Conservation (phyloP, 1,284 basidiomycete genomes). For the Ceratobasidium sp. region DNA sequence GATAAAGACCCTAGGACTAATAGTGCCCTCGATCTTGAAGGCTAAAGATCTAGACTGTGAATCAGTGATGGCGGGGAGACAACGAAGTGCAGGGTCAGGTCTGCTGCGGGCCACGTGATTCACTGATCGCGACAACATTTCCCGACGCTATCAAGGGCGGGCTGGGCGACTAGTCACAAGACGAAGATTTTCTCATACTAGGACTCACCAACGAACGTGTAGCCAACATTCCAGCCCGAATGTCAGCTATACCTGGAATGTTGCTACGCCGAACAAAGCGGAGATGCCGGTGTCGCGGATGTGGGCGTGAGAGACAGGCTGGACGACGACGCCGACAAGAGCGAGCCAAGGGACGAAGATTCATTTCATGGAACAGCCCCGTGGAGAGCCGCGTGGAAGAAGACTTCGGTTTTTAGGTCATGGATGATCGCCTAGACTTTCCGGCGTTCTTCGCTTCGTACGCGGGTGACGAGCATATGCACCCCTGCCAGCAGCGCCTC, state of each 20-base stretch:
- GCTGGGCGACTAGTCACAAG: background rate
- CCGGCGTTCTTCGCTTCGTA: slow-evolving; percentile 41
- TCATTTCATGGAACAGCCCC: slow-evolving; percentile 8
- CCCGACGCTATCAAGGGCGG: background rate
- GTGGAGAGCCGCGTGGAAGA: slow-evolving; percentile 14
- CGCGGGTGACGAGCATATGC: slow-evolving; percentile 20
- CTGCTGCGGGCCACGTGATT: background rate
- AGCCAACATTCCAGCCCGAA: slow-evolving; percentile 6
- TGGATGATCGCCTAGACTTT: slow-evolving; percentile 33
- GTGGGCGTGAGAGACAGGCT: background rate
- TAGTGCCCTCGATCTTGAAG: background rate
- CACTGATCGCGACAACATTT: background rate
- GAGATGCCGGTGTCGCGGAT: slow-evolving; percentile 4
- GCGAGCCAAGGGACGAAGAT: background rate
- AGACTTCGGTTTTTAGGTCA: slow-evolving; percentile 13
- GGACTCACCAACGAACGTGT: background rate
- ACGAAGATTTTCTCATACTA: background rate
- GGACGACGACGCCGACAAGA: background rate
- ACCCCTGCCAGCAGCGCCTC: background rate
- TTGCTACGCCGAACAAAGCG: slow-evolving; percentile 33
- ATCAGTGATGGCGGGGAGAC: background rate
- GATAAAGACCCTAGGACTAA: background rate
- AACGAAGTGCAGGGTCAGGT: too few species aligned
- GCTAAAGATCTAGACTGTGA: background rate
- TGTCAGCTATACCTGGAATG: slow-evolving; percentile 6